phyloP scores from a whole-genome alignment of 345 rosid species.

The Heritiera fomes region DNA sequence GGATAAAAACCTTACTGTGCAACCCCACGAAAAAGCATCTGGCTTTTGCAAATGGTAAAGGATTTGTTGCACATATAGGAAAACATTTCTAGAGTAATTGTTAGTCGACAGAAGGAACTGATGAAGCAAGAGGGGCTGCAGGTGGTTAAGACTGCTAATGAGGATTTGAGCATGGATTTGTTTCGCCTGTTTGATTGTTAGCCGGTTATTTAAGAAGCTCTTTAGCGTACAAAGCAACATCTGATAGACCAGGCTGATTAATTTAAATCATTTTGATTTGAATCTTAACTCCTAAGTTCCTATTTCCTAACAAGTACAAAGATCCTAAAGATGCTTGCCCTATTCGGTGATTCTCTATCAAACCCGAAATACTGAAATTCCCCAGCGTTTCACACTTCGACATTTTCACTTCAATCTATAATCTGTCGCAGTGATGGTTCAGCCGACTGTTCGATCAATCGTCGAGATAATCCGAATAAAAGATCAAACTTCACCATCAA shows the following conservation, averaged over 20 bases:
- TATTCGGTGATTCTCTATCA: background rate
- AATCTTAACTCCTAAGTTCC: background rate
- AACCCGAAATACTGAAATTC: background rate
- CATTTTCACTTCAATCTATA: background rate
- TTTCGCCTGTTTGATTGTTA: slow-evolving; percentile 40
- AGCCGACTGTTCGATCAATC: background rate
- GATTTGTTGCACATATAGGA: slow-evolving; percentile 43
- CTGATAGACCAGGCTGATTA: background rate
- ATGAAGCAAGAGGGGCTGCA: slow-evolving; percentile 49
- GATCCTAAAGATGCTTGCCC: background rate
- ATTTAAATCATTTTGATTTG: background rate
- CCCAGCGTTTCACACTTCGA: background rate
- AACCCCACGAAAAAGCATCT: slow-evolving; percentile 66
- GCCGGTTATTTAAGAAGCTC: slow-evolving; percentile 33
- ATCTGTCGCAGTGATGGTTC: background rate
- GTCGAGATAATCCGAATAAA: slow-evolving; percentile 1
- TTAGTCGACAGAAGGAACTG: slow-evolving; percentile 40
- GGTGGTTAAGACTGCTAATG: slow-evolving; percentile 35
- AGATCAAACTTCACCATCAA: background rate
- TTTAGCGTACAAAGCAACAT: slow-evolving; percentile 36
- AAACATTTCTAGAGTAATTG: slow-evolving; percentile 40
- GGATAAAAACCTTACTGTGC: slow-evolving; percentile 53
- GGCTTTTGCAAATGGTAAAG: slow-evolving; percentile 31
- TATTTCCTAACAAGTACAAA: background rate
- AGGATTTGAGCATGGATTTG: slow-evolving; percentile 54